phyloP scores from a whole-genome alignment of 2,329 filamentous ascomycete genomes.

The Fusarium newnesense region DNA sequence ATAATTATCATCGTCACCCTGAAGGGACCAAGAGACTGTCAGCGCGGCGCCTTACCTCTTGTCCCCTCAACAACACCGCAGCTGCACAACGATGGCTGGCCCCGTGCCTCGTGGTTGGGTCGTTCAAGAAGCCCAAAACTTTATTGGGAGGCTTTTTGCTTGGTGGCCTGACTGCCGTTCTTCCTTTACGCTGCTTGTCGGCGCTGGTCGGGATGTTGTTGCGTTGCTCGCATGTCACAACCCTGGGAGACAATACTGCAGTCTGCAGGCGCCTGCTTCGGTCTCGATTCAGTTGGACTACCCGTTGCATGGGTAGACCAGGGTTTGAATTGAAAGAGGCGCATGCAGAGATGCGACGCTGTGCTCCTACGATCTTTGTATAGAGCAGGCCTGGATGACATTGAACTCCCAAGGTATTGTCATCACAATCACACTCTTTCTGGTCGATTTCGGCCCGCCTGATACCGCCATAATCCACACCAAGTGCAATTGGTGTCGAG shows the following conservation, averaged over 20 bases:
- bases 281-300: slow-evolving; percentile 38
- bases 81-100: slow-evolving; percentile 2
- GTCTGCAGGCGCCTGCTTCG: slow-evolving; percentile 24
- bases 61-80: slow-evolving; percentile 6
- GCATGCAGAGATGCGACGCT: slow-evolving; percentile 5
- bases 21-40: slow-evolving; percentile 11
- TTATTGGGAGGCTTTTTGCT: slow-evolving; percentile 4
- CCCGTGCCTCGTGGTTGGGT: slow-evolving; percentile 8
- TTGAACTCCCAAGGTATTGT: background rate
- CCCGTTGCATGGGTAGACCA: slow-evolving; percentile 23
- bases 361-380: slow-evolving; percentile 11
- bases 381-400: slow-evolving; percentile 6
- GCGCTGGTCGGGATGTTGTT: slow-evolving; percentile 3
- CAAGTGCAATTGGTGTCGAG: background rate
- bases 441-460: background rate
- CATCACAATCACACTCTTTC: background rate
- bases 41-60: slow-evolving; percentile 16
- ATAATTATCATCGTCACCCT: slow-evolving; percentile 19
- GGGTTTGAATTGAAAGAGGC: slow-evolving; percentile 12
- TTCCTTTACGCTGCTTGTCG: slow-evolving; percentile 8
- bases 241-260: slow-evolving; percentile 21
- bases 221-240: slow-evolving; percentile 7
- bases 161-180: slow-evolving; percentile 15
- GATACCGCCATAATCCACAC: background rate
- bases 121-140: slow-evolving; percentile 2